Conservation (phyloP, 495 filamentous ascomycete genomes). For the Staphylotrichum tortipilum region DNA sequence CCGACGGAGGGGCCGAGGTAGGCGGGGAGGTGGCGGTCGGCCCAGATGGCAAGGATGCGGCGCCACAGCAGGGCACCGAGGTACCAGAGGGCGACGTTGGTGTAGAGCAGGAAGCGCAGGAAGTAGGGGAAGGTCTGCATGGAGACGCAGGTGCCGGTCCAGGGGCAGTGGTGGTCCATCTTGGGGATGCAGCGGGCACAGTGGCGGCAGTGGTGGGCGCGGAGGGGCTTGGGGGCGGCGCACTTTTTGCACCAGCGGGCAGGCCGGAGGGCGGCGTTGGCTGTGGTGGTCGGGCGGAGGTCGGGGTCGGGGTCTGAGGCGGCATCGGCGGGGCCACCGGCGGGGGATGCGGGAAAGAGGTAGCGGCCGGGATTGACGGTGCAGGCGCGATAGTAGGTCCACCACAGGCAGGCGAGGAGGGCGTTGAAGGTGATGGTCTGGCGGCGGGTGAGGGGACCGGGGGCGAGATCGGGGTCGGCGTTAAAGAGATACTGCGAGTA, state of each 20-base stretch:
- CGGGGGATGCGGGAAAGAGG: constrained; percentile 27
- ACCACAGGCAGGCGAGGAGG: constrained; percentile 63
- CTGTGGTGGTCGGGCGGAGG: not conserved
- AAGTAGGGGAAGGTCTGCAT: constrained; percentile 93
- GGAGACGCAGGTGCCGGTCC: constrained; percentile 93
- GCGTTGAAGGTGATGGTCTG: constrained; percentile 66
- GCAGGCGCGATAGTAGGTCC: constrained; percentile 70
- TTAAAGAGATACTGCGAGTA: constrained; percentile 74
- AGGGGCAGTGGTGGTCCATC: constrained; percentile 99
- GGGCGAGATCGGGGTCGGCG: constrained; percentile 49
- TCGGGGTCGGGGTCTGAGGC: constrained; percentile 11
- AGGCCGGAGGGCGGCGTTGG: constrained; percentile 4
- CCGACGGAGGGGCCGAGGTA: constrained; percentile 66
- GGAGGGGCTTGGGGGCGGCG: constrained; percentile 85
- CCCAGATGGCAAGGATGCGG: constrained; percentile 57
- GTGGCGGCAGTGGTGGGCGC: constrained; percentile 90
- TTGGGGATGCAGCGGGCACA: constrained; percentile 91
- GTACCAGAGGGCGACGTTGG: constrained; percentile 59
- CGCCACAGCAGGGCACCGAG: constrained; percentile 51
- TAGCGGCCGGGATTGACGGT: constrained; percentile 66
- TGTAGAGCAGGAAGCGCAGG: constrained; percentile 87
- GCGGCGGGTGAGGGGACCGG: constrained; percentile 51
- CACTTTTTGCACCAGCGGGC: constrained; percentile 93
- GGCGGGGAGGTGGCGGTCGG: constrained; percentile 57
- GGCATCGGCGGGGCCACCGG: constrained; percentile 1